Percentiles rank a stretch among this genome's conserved stretches.
Conservation (phyloP, 1,139 yeast species). For the Yarrowia galli region DNA sequence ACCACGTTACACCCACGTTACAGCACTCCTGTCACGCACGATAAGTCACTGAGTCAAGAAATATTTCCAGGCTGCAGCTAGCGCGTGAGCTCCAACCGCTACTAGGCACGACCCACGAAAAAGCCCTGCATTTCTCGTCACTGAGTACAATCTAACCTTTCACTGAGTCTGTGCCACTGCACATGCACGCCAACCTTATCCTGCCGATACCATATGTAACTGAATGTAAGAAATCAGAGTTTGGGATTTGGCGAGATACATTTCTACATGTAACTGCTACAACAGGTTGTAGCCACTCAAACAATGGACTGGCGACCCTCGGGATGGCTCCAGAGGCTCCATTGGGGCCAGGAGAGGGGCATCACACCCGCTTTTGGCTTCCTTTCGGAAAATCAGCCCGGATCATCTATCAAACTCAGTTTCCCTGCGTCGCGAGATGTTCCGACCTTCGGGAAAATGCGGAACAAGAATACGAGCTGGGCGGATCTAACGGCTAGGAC, state of each 20-base stretch:
- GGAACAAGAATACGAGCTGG: constrained; percentile 3
- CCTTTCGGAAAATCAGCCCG: constrained; percentile 21
- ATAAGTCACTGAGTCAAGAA: constrained; percentile 15
- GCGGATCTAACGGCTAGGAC: too few relatives aligned
- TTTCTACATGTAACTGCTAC: neutral
- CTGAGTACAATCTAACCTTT: constrained; percentile 10
- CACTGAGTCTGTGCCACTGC: constrained; percentile 1
- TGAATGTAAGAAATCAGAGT: constrained; percentile 20
- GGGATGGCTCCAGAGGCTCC: neutral
- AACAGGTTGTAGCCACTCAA: neutral
- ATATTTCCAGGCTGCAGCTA: neutral
- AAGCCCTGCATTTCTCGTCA: constrained; percentile 14
- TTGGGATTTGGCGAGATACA: constrained; percentile 14
- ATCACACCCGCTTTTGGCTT: neutral
- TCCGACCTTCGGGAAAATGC: constrained; percentile 13
- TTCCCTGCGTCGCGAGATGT: constrained; percentile 33
- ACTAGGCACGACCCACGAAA: neutral
- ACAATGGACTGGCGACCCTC: neutral
- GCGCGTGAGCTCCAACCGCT: neutral
- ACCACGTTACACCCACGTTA: too few relatives aligned
- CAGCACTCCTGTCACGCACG: neutral
- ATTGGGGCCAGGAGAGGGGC: neutral
- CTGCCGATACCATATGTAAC: constrained; percentile 6
- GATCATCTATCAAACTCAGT: constrained; percentile 29
- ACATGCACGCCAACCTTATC: neutral